A percentile compares a stretch with the other conserved stretches of the same genome.
These are phyloP conservation scores for Citrus sp. DNA, from an alignment of 345 rosid genomes.

Conservation along the genomic window DNA sequence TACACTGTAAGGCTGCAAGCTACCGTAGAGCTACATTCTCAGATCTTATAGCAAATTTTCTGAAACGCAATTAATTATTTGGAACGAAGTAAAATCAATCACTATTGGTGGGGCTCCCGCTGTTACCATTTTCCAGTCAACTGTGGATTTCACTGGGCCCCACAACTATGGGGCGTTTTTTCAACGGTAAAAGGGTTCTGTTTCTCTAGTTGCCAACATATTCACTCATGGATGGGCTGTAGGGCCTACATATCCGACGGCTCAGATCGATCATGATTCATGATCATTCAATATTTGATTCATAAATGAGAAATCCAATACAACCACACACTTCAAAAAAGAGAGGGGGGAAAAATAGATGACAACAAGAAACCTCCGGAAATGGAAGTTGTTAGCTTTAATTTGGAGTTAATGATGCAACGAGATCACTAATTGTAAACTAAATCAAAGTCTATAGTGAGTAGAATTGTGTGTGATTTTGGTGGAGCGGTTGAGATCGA, in stretches of 20 bases:
- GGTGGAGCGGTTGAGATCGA: neutral
- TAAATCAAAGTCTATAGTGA: neutral
- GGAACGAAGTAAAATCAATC: neutral
- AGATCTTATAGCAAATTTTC: neutral
- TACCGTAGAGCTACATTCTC: neutral
- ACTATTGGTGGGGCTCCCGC: neutral
- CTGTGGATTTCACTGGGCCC: neutral
- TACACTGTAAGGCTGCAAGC: neutral
- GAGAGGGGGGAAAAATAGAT: no score
- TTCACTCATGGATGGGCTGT: neutral
- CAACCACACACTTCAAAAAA: no score
- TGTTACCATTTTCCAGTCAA: constrained; percentile 7
- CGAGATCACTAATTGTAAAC: neutral
- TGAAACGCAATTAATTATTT: neutral
- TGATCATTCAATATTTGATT: neutral
- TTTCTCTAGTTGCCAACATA: neutral
- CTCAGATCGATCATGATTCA: neutral
- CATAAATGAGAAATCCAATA: no score
- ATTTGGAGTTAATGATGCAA: neutral
- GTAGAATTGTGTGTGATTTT: neutral
- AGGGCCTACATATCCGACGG: neutral
- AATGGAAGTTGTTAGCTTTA: no score
- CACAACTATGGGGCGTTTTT: no score
- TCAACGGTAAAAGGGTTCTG: no score
- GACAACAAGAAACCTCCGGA: neutral